phyloP scores from a whole-genome alignment of 2,329 filamentous ascomycete genomes.

The Didymosphaeria variabile region DNA sequence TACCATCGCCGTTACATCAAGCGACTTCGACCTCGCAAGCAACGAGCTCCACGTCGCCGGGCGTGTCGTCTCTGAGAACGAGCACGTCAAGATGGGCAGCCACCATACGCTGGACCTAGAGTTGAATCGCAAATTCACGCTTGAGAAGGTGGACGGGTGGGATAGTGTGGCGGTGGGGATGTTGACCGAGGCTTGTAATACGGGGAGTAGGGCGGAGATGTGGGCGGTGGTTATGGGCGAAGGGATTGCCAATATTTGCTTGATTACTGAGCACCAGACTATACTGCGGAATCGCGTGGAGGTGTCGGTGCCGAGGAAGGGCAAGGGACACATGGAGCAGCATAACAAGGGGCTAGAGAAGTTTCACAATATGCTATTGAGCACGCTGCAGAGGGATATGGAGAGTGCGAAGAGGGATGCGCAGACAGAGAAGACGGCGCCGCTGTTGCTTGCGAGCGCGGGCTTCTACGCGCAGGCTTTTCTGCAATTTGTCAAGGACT shows the following conservation, averaged over 20 bases:
- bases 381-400: conserved; percentile 78
- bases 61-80: conserved; percentile 71
- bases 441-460: conserved; percentile 85
- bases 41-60: conserved; percentile 75
- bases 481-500: conserved; percentile 73
- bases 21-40: conserved; percentile 75
- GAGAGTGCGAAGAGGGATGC: conserved; percentile 64
- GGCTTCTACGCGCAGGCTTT: conserved; percentile 88
- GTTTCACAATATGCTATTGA: conserved; percentile 81
- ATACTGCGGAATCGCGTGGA: conserved; percentile 76
- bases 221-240: conserved; percentile 96
- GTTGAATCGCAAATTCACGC: conserved; percentile 83
- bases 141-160: conserved; percentile 86
- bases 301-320: conserved; percentile 72
- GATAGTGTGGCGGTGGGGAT: conserved; percentile 85
- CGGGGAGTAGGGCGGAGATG: conserved; percentile 81
- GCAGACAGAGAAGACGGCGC: conserved; percentile 51
- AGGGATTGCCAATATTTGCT: conserved; percentile 81
- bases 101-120: conserved; percentile 84
- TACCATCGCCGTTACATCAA: conserved; percentile 69
- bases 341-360: conserved; percentile 75
- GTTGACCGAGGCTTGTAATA: conserved; percentile 79
- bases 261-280: conserved; percentile 82
- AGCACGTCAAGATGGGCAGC: conserved; percentile 71
- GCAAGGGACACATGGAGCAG: conserved; percentile 66